Conservation (phyloP, 139 green algal species). For the Volvox africanus region DNA sequence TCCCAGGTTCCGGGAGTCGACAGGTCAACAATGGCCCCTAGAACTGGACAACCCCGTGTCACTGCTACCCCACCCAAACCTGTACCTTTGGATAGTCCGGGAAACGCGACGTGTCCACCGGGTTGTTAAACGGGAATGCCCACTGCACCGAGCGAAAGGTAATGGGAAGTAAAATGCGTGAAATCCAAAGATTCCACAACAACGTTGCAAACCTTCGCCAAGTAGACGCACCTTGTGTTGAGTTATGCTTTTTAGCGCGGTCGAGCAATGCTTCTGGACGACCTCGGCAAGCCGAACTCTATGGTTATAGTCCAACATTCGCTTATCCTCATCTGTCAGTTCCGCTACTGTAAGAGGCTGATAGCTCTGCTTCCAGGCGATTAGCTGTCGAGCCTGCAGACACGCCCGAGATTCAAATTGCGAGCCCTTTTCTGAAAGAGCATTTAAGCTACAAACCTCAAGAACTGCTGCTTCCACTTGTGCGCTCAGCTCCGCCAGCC, state of each 20-base stretch:
- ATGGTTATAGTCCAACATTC: constrained; percentile 37
- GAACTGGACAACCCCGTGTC: no score
- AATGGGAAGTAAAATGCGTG: neutral
- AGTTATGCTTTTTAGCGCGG: constrained; percentile 45
- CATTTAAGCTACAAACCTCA: constrained; percentile 38
- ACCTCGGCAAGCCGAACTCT: constrained; percentile 43
- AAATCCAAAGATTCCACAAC: neutral
- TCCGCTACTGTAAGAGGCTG: constrained; percentile 31
- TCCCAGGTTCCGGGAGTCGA: no score
- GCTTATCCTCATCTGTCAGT: constrained; percentile 49
- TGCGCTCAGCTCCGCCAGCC: constrained; percentile 49
- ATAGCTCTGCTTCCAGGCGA: constrained; percentile 43
- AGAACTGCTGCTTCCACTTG: constrained; percentile 55
- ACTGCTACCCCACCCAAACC: no score
- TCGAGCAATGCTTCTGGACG: constrained; percentile 19
- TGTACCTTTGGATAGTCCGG: constrained; percentile 76
- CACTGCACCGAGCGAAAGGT: constrained; percentile 66
- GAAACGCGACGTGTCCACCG: constrained; percentile 84
- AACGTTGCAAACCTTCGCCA: neutral
- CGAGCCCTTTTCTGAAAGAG: neutral
- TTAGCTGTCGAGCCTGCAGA: constrained; percentile 53
- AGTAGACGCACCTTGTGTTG: constrained; percentile 48
- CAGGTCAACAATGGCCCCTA: no score
- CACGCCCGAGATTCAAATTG: neutral
- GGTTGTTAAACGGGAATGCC: constrained; percentile 86